Evolutionary conservation across 139 green algal species (phyloP).

Genomic region (Closterium sp.): DNA sequence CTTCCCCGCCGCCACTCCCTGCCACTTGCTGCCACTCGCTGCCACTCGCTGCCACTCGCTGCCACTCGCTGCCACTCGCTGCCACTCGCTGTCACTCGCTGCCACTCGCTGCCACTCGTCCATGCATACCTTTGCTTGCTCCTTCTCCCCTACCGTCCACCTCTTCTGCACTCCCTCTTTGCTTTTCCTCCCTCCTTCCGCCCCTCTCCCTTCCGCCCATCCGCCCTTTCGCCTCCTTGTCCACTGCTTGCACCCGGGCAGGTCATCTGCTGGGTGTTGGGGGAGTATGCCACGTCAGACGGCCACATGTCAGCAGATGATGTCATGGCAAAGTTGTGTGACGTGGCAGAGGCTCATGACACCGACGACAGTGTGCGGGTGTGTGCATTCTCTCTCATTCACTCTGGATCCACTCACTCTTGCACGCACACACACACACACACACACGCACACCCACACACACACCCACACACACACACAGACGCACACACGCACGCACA

Average conservation of each 20-base stretch:
- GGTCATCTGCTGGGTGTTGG: slow-evolving; percentile 86
- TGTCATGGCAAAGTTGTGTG: slow-evolving; percentile 54
- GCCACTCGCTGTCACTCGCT: neutral
- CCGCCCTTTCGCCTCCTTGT: neutral
- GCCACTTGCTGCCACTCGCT: neutral
- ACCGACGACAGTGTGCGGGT: slow-evolving; percentile 42
- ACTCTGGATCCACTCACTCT: neutral
- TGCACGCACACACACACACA: neutral
- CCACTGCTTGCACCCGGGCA: slow-evolving; percentile 36
- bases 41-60: neutral
- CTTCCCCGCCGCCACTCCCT: neutral
- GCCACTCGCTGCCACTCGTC: neutral
- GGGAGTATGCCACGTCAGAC: slow-evolving; percentile 75
- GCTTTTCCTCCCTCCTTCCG: neutral
- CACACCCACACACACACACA: no score
- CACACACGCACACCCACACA: no score
- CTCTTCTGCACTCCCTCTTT: neutral
- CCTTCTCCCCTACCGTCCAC: neutral
- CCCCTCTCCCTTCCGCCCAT: neutral
- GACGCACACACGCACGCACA: no score
- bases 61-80: neutral
- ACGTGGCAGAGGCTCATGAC: slow-evolving; percentile 49
- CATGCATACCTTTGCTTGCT: neutral
- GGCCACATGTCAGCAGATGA: slow-evolving; percentile 54
- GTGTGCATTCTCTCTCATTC: neutral